A percentile compares a stretch with the other conserved stretches of the same genome.
Evolutionary conservation across 108 stramenopile species (phyloP).

Genomic region (Conticribra weissflogii): DNA sequence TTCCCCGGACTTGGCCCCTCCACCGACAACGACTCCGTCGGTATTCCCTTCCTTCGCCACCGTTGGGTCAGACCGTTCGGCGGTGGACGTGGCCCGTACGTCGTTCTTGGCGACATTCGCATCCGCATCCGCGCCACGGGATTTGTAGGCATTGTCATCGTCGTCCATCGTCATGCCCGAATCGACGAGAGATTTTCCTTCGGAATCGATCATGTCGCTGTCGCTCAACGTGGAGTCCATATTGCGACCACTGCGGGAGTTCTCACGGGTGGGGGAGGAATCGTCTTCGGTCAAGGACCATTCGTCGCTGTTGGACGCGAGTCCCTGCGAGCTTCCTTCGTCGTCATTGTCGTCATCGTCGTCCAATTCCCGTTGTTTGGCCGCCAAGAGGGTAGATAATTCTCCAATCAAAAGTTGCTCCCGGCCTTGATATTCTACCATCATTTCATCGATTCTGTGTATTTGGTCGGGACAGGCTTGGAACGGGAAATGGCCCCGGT

Average conservation of each 20-base stretch:
- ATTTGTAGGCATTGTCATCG: neutral
- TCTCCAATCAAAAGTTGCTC: conserved; percentile 63
- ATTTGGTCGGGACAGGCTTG: conserved; percentile 59
- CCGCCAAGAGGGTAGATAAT: conserved; percentile 58
- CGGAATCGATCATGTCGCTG: neutral
- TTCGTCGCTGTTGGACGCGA: neutral
- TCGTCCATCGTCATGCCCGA: neutral
- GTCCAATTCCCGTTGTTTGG: conserved; percentile 7
- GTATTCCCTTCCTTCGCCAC: neutral
- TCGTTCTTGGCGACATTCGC: no score
- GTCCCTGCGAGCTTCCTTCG: neutral
- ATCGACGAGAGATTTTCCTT: neutral
- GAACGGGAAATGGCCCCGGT: no score
- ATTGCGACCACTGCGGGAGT: no score
- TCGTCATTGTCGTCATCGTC: neutral
- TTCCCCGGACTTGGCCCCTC: neutral
- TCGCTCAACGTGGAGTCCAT: neutral
- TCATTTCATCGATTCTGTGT: conserved; percentile 66
- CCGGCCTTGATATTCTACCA: conserved; percentile 63
- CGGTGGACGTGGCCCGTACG: neutral
- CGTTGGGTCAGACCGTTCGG: neutral
- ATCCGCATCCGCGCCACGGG: no score
- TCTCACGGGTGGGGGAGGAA: no score
- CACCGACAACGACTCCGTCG: neutral
- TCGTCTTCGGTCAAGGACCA: neutral